A percentile compares a stretch with the other conserved stretches of the same genome.
phyloP scores from a whole-genome alignment of 23 red algal species.

The Gracilaria domingensis region DNA sequence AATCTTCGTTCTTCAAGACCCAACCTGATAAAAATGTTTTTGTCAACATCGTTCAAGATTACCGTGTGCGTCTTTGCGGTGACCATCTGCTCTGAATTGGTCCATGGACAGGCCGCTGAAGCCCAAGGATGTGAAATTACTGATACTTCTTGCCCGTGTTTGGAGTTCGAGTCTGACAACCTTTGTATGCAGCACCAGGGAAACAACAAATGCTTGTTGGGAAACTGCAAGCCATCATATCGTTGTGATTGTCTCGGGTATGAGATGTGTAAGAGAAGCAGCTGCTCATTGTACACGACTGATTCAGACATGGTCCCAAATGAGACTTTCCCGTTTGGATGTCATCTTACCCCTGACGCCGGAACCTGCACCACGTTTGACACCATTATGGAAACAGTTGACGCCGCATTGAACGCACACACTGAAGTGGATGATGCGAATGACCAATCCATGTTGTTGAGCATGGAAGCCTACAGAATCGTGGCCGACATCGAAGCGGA shows the following conservation, averaged over 20 bases:
- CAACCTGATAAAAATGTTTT: background rate
- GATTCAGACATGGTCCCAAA: background rate
- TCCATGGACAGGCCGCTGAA: background rate
- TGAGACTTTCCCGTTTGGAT: background rate
- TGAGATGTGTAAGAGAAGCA: constrained; percentile 1
- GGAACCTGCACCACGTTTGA: background rate
- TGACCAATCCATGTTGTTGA: background rate
- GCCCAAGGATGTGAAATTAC: background rate
- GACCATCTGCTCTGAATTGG: background rate
- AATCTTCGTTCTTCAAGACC: background rate
- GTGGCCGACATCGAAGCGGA: constrained; percentile 11
- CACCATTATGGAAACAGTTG: background rate
- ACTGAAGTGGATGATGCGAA: background rate
- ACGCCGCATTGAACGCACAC: background rate
- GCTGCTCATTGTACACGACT: background rate
- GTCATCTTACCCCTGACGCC: background rate
- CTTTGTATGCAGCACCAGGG: constrained; percentile 5
- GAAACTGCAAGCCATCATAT: background rate
- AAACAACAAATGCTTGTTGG: background rate
- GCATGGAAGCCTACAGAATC: constrained; percentile 6
- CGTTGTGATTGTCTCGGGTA: background rate
- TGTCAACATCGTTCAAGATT: background rate
- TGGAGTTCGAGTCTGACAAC: background rate
- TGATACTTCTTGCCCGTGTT: background rate
- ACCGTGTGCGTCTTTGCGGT: background rate